Evolutionary conservation across 805 yeast species (phyloP), one percentile per base, ranked within the genome.

Genomic region (Schizosaccharomyces lindneri): DNA sequence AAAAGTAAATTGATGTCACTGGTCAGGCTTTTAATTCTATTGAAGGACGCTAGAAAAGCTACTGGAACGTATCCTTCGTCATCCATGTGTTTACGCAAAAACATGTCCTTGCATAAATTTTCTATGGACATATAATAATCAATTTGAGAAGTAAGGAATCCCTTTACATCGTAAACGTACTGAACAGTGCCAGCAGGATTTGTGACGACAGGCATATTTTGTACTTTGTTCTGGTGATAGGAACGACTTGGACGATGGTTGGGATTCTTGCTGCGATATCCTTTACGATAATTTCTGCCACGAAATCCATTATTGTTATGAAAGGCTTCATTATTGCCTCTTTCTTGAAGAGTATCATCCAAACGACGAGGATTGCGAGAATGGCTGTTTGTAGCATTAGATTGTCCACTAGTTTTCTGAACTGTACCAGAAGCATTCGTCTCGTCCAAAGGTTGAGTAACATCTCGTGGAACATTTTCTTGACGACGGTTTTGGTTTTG

Each of bases 71-170:
- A 82, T 31, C 96, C 96, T 63, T 80, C 76, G 59, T 78, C 67
- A 71, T 83, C 80, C 94, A 90, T 85, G 68, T 85, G 85, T 65
- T 81, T 79, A 72, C 95, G 81, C 72, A 93, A 76, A 70, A 74
- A 90, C 61, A 83, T 74, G 73, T 93, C 98, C 73, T 87, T 85
- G 67, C 84, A 76, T 72, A 93, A 77, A 72, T 93, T 93, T 67
- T 87, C 95, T 61, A 82, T 76, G 39, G 94, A 83, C 74, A 93
- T 85, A 72, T 93, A 93, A 75, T 93, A 93, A 70, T 87, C 93
- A 61, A 57, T n/a, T 41, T 57, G 60, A 24, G 57, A 21, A 51
- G 36, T 51, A 17, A 51, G 36, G 32, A 51, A 51, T 7, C 29
- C 57, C 36, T 51, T 21, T 17, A 51, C 36, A 51, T 51, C 57